Evolutionary conservation across 2,329 filamentous ascomycete species (phyloP).

Genomic region (Stagonosporopsis vannaccii): DNA sequence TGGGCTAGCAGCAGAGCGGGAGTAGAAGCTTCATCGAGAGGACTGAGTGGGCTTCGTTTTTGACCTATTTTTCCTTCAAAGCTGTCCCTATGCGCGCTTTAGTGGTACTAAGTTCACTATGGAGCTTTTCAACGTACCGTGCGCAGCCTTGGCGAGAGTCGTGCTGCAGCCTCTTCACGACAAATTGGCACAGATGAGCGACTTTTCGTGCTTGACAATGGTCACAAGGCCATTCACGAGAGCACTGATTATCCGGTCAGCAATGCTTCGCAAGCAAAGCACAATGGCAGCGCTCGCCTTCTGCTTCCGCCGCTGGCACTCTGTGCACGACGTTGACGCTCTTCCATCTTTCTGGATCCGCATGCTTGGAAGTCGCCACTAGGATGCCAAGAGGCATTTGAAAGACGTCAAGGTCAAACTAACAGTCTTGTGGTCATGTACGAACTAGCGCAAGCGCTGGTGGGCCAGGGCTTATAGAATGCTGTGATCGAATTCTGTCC

Average conservation of each 20-base stretch:
- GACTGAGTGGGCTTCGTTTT: constrained; percentile 30
- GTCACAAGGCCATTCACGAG: constrained; percentile 60
- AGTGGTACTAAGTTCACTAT: constrained; percentile 10
- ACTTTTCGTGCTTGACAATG: constrained; percentile 59
- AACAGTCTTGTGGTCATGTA: not conserved
- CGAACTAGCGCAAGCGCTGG: constrained; percentile 2
- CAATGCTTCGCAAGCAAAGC: constrained; percentile 1
- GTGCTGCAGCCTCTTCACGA: constrained; percentile 42
- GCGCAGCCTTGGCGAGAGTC: constrained; percentile 28
- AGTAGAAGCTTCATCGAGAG: constrained; percentile 11
- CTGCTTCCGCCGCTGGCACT: constrained; percentile 61
- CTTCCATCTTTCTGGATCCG: constrained; percentile 35
- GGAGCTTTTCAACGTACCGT: constrained; percentile 24
- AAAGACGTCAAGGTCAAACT: not conserved
- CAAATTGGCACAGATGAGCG: constrained; percentile 58
- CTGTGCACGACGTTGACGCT: constrained; percentile 51
- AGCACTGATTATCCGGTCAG: constrained; percentile 52
- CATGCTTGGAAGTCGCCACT: constrained; percentile 18
- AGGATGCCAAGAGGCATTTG: not conserved
- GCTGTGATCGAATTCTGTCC: constrained; percentile 3
- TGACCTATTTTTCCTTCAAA: constrained; percentile 23
- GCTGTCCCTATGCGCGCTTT: constrained; percentile 21
- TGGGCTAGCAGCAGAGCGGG: no score
- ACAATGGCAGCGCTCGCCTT: constrained; percentile 45
- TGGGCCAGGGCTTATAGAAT: not conserved